phyloP scores from a whole-genome alignment of 768 basidiomycete genomes.

The Xanthoconium purpureum region DNA sequence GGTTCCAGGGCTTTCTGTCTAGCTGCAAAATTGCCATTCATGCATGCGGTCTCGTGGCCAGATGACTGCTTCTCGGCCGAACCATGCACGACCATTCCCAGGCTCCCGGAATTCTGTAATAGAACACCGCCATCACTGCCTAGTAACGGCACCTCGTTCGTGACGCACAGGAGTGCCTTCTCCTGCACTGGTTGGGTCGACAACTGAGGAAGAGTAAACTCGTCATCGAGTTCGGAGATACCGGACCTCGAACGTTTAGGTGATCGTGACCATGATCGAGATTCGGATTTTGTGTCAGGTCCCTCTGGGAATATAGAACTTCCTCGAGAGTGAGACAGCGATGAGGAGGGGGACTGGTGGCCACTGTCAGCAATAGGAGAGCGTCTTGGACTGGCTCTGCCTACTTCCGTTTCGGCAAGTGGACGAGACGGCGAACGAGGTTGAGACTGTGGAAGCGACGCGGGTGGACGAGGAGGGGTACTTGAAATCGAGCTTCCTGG shows the following conservation, averaged over 20 bases:
- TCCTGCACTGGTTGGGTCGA: slow-evolving; percentile 35
- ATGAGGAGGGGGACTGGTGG: slow-evolving; percentile 19
- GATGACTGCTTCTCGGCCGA: slow-evolving; percentile 16
- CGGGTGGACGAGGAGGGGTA: slow-evolving; percentile 29
- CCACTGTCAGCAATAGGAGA: slow-evolving; percentile 8
- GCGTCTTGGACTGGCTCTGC: slow-evolving; percentile 1
- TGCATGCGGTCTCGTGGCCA: slow-evolving; percentile 23
- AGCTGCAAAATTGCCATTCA: slow-evolving; percentile 17
- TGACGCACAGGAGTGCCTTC: slow-evolving; percentile 26
- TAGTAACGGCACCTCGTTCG: slow-evolving; percentile 11
- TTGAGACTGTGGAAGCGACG: slow-evolving; percentile 17
- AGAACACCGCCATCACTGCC: slow-evolving; percentile 8
- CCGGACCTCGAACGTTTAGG: slow-evolving; percentile 34
- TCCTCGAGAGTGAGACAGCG: slow-evolving; percentile 22
- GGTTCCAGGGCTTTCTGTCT: slow-evolving; percentile 14
- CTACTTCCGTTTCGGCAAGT: slow-evolving; percentile 2
- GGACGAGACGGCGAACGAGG: slow-evolving; percentile 21
- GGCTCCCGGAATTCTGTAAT: slow-evolving; percentile 18
- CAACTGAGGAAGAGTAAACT: slow-evolving; percentile 13
- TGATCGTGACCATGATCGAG: slow-evolving; percentile 54
- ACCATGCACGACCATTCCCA: slow-evolving; percentile 16
- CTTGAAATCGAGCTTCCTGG: slow-evolving; percentile 33
- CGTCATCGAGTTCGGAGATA: slow-evolving; percentile 26
- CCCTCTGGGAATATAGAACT: slow-evolving; percentile 32
- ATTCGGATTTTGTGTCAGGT: slow-evolving; percentile 35